Percentiles rank a stretch among this genome's conserved stretches.
These are phyloP conservation scores for Aspergillus sp. DNA, from an alignment of 2,329 filamentous ascomycete genomes.

Conservation along the genomic window DNA sequence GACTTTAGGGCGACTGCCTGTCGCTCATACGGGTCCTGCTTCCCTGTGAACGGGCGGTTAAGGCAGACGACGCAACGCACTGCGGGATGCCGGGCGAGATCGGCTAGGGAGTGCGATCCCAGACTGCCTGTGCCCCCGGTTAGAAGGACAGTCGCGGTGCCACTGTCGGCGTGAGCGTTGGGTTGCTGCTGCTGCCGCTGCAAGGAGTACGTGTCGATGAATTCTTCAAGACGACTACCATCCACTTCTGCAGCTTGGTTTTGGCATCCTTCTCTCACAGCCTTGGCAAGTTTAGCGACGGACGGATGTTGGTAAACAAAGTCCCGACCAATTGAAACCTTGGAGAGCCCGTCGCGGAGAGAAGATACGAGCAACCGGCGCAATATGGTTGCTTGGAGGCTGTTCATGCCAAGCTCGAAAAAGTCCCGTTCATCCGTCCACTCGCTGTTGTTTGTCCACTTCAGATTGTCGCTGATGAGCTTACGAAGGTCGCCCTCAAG, in stretches of 20 bases:
- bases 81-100: slow-evolving; percentile 33
- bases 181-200: too few relatives aligned
- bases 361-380: background rate
- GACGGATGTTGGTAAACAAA: background rate
- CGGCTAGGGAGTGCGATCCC: slow-evolving; percentile 46
- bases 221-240: background rate
- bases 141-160: slow-evolving; percentile 38
- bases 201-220: background rate
- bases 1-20: slow-evolving; percentile 41
- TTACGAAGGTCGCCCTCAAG: background rate
- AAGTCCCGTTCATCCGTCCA: background rate
- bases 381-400: background rate
- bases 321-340: background rate
- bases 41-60: slow-evolving; percentile 41
- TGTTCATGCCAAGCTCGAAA: slow-evolving; percentile 9
- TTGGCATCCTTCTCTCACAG: background rate
- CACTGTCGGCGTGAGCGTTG: background rate
- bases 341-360: background rate
- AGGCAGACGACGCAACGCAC: slow-evolving; percentile 50
- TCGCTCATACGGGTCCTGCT: slow-evolving; percentile 22
- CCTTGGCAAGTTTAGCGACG: background rate
- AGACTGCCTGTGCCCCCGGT: slow-evolving; percentile 49
- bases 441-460: background rate
- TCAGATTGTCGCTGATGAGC: background rate
- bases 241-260: background rate